These are phyloP conservation scores for Sphenostylis stenocarpa DNA, from an alignment of 306 rosid genomes.

Conservation along the genomic window DNA sequence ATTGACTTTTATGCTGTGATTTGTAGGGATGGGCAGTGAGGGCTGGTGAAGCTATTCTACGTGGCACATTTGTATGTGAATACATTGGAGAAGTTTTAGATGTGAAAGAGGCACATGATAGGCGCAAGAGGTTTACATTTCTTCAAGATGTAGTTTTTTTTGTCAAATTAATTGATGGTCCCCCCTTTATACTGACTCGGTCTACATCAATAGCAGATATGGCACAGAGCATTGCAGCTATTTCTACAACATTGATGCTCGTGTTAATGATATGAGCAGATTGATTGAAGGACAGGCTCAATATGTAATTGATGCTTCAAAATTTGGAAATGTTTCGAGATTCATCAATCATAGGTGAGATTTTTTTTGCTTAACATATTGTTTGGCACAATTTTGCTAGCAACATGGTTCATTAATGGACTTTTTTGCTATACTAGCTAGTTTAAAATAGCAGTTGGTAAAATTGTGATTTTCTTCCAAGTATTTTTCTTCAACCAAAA, in stretches of 20 bases:
- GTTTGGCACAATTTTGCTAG: background rate
- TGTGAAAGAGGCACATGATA: constrained; percentile 63
- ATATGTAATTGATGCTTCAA: constrained; percentile 70
- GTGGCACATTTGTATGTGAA: constrained; percentile 94
- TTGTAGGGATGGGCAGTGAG: constrained; percentile 92
- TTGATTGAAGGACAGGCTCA: constrained; percentile 68
- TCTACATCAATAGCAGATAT: constrained; percentile 55
- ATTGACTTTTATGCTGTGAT: constrained; percentile 38
- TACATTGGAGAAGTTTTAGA: constrained; percentile 87
- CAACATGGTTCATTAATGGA: background rate
- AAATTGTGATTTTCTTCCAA: background rate
- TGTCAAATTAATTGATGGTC: constrained; percentile 5
- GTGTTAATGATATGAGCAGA: constrained; percentile 86
- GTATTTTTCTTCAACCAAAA: background rate
- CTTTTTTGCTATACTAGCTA: background rate
- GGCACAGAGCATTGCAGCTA: constrained; percentile 53
- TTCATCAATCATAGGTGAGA: constrained; percentile 92
- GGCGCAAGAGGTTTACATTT: constrained; percentile 65
- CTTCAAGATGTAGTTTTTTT: constrained; percentile 27
- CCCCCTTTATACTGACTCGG: constrained; percentile 24
- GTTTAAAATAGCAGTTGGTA: background rate
- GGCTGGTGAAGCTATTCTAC: constrained; percentile 84
- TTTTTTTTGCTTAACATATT: constrained; percentile 9
- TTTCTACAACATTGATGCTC: constrained; percentile 63
- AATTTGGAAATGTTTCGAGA: constrained; percentile 87